Percentiles rank a stretch among this genome's conserved stretches.
Evolutionary conservation across 306 rosid species (phyloP).

Genomic region (Pterocarpus macrocarpus): DNA sequence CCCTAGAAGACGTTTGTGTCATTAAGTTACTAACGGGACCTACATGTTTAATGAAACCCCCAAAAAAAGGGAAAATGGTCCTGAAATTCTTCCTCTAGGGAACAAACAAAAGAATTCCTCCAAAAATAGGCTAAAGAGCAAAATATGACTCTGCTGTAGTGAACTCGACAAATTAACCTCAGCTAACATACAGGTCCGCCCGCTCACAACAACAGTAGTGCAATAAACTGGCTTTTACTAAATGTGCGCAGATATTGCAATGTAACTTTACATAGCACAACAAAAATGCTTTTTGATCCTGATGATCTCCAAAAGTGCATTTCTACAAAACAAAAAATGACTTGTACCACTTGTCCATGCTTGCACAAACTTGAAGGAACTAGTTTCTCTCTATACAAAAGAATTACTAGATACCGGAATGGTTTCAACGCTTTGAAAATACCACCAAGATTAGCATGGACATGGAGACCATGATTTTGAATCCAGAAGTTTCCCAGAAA

Average conservation of each 20-base stretch:
- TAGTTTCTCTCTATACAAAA: slow-evolving; percentile 37
- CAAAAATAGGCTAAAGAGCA: neutral
- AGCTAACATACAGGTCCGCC: neutral
- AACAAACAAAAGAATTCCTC: too few species aligned
- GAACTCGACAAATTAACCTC: neutral
- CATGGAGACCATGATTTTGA: slow-evolving; percentile 70
- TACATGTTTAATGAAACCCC: too few species aligned
- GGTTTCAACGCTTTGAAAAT: slow-evolving; percentile 66
- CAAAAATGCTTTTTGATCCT: slow-evolving; percentile 15
- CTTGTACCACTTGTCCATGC: slow-evolving; percentile 45
- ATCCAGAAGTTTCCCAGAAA: slow-evolving; percentile 76
- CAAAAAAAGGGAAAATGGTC: too few species aligned
- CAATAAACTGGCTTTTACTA: neutral
- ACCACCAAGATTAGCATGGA: slow-evolving; percentile 75
- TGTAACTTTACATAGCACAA: neutral
- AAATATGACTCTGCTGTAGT: neutral
- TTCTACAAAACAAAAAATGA: slow-evolving; percentile 52
- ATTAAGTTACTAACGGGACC: too few species aligned
- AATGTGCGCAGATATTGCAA: neutral
- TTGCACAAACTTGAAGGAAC: slow-evolving; percentile 8
- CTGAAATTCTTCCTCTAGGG: too few species aligned
- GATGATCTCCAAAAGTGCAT: slow-evolving; percentile 32
- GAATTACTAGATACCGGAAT: neutral
- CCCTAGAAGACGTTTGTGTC: neutral
- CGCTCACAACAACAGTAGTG: neutral